phyloP scores from a whole-genome alignment of 306 rosid genomes.

The Vachellia collinsii region DNA sequence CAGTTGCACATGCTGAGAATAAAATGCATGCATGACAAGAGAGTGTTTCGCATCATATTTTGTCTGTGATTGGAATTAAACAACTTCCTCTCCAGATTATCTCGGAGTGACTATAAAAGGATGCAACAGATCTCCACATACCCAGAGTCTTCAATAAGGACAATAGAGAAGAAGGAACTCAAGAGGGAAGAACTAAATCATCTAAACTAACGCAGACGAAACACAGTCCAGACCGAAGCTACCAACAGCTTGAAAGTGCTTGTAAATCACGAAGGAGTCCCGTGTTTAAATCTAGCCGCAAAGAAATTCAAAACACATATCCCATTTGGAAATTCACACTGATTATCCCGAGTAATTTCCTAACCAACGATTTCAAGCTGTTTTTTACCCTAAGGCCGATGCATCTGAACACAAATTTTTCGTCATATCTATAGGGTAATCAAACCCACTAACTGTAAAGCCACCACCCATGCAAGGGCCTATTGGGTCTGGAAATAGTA shows the following conservation, averaged over 20 bases:
- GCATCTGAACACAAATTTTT: background rate
- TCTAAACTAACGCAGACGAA: conserved; percentile 21
- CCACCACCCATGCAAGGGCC: background rate
- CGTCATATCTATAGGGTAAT: conserved; percentile 2
- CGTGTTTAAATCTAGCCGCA: background rate
- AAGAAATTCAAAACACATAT: conserved; percentile 8
- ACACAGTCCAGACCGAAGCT: conserved; percentile 27
- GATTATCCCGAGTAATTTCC: conserved; percentile 13
- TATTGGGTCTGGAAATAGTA: conserved; percentile 10
- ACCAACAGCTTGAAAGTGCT: conserved; percentile 28
- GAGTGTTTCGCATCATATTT: background rate
- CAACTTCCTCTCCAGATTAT: background rate
- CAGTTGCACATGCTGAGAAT: background rate
- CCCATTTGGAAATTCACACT: conserved; percentile 23
- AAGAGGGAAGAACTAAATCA: conserved; percentile 12
- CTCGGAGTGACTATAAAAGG: conserved; percentile 5
- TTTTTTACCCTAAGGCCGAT: conserved; percentile 31
- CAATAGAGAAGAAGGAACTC: conserved; percentile 3
- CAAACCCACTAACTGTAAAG: conserved; percentile 19
- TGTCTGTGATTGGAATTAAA: conserved; percentile 1
- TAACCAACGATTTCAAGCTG: conserved; percentile 32
- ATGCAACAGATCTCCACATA: conserved; percentile 31
- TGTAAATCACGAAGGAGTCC: conserved; percentile 23
- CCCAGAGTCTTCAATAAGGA: conserved; percentile 22
- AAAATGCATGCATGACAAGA: background rate